Conservation (phyloP, 805 yeast genomes). For the Wickerhamomyces strasburgensis region DNA sequence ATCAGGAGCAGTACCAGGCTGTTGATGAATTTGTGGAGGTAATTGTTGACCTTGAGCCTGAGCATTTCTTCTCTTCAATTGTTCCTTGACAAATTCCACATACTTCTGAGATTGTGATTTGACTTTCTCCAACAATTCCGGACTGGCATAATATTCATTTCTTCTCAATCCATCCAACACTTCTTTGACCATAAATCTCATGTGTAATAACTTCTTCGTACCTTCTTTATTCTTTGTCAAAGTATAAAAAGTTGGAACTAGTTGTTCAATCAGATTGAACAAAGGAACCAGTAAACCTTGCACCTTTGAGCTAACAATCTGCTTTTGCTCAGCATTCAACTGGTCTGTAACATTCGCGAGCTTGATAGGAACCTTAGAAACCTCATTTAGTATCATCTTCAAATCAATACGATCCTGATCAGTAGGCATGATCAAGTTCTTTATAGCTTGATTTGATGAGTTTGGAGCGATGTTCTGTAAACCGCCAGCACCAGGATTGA, state of each 20-base stretch:
- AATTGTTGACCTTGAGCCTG: slow-evolving; percentile 23
- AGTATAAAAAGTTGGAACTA: slow-evolving; percentile 73
- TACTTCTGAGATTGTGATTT: slow-evolving; percentile 70
- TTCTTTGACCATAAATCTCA: slow-evolving; percentile 73
- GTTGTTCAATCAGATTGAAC: slow-evolving; percentile 64
- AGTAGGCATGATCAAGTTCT: slow-evolving; percentile 33
- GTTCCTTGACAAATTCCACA: slow-evolving; percentile 69
- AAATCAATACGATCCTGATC: slow-evolving; percentile 61
- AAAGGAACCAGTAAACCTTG: slow-evolving; percentile 45
- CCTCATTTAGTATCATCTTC: slow-evolving; percentile 63
- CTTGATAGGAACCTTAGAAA: slow-evolving; percentile 58
- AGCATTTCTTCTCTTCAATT: slow-evolving; percentile 32
- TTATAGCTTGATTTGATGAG: slow-evolving; percentile 15
- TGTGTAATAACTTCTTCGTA: slow-evolving; percentile 69
- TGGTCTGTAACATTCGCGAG: slow-evolving; percentile 60
- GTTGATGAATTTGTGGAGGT: slow-evolving; percentile 24
- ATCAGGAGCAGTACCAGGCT: slow-evolving; percentile 11
- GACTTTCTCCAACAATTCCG: slow-evolving; percentile 64
- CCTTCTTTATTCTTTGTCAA: slow-evolving; percentile 72
- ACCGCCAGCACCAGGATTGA: background rate
- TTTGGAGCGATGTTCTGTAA: slow-evolving; percentile 13
- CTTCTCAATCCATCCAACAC: slow-evolving; percentile 65
- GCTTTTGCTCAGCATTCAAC: slow-evolving; percentile 61
- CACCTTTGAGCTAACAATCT: slow-evolving; percentile 49
- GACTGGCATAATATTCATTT: slow-evolving; percentile 65